Evolutionary conservation across 768 basidiomycete genomes (phyloP).

Genomic region (Tulasnella sp.): DNA sequence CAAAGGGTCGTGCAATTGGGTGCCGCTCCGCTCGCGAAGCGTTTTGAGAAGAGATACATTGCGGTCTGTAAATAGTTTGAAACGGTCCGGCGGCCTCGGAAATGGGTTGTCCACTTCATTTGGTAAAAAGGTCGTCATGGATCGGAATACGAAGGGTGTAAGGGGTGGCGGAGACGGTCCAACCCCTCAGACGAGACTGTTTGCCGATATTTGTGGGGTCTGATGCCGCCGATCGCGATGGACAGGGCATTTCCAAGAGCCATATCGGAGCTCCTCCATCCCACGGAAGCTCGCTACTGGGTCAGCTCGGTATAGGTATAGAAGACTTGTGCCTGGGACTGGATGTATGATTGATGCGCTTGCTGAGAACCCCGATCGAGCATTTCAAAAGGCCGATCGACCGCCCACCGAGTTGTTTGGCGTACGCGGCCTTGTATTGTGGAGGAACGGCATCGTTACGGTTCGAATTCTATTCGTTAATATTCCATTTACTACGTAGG

Average conservation of each 20-base stretch:
- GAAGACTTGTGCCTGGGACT: background rate
- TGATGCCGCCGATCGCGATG: background rate
- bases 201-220: background rate
- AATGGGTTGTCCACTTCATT: constrained; percentile 57
- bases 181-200: background rate
- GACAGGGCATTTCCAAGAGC: background rate
- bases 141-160: background rate
- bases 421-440: no score
- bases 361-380: background rate
- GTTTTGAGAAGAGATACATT: constrained; percentile 67
- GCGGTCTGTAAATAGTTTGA: constrained; percentile 67
- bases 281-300: background rate
- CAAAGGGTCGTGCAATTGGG: constrained; percentile 41
- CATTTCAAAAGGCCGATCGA: background rate
- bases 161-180: background rate
- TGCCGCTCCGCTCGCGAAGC: constrained; percentile 47
- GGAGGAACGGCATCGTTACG: no score
- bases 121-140: background rate
- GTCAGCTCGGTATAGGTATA: background rate
- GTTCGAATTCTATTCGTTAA: no score
- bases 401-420: background rate
- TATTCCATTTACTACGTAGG: no score
- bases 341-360: background rate
- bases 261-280: background rate
- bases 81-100: constrained; percentile 83